Conservation (phyloP, 1,284 basidiomycete genomes). For the Heterobasidion irregulare region DNA sequence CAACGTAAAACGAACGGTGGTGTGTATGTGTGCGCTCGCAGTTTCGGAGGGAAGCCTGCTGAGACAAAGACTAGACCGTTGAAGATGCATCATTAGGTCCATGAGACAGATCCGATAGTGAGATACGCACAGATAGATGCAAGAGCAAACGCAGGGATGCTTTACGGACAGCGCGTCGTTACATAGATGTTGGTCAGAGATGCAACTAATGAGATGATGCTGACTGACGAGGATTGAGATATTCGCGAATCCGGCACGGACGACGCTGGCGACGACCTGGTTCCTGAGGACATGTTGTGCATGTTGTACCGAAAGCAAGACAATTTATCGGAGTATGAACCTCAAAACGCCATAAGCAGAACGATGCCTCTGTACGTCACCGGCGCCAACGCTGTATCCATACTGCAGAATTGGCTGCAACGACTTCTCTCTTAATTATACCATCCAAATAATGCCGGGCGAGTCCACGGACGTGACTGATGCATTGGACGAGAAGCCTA, state of each 20-base stretch:
- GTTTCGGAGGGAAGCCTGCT: conserved; percentile 25
- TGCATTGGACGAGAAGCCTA: no score
- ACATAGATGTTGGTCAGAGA: conserved; percentile 3
- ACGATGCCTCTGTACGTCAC: no score
- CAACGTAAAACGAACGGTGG: conserved; percentile 33
- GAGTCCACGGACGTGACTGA: no score
- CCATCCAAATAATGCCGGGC: no score
- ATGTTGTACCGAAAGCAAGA: no score
- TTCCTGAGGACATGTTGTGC: neutral
- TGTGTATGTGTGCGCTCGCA: conserved; percentile 17
- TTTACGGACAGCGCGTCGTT: conserved; percentile 1
- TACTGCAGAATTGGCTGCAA: neutral
- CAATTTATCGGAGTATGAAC: no score
- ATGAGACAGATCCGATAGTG: neutral
- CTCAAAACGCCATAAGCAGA: no score
- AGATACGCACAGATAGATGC: conserved; percentile 9
- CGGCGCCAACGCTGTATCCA: no score
- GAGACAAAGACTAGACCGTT: conserved; percentile 25
- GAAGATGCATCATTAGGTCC: neutral
- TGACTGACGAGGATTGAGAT: conserved; percentile 13
- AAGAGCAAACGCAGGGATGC: conserved; percentile 13
- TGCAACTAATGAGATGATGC: neutral
- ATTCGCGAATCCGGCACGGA: conserved; percentile 1
- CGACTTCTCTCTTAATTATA: neutral
- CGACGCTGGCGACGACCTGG: neutral